Evolutionary conservation across 306 rosid genomes (phyloP).

Genomic region (Malus sylvestris): DNA sequence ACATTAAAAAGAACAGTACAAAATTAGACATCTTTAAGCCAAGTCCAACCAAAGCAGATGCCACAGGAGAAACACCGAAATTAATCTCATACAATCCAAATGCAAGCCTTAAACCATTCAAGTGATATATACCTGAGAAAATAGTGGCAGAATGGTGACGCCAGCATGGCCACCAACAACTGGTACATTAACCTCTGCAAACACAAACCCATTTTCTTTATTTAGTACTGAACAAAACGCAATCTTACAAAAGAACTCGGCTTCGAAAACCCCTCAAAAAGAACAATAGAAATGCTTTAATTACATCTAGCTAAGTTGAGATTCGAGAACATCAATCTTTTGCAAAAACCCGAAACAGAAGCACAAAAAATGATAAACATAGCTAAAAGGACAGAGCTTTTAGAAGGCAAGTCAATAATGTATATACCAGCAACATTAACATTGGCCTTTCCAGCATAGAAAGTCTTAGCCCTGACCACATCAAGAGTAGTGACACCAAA

Average conservation of each 20-base stretch:
- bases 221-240: background rate
- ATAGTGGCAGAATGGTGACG: slow-evolving; percentile 85
- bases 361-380: background rate
- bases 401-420: background rate
- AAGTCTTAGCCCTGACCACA: slow-evolving; percentile 93
- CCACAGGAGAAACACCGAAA: background rate
- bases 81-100: background rate
- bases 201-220: background rate
- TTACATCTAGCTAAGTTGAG: background rate
- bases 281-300: background rate
- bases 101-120: background rate
- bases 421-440: slow-evolving; percentile 77
- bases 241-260: background rate
- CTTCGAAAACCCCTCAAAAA: background rate
- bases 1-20: slow-evolving; percentile 4
- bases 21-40: background rate
- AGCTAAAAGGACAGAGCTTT: background rate
- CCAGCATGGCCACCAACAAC: slow-evolving; percentile 99
- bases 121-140: slow-evolving; percentile 65
- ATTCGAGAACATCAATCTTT: background rate
- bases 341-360: background rate
- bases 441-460: slow-evolving; percentile 90
- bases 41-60: slow-evolving; percentile 11
- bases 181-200: slow-evolving; percentile 91
- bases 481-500: slow-evolving; percentile 98